These are phyloP conservation scores for Gillenia trifoliata DNA, from an alignment of 306 rosid species.

Conservation along the genomic window DNA sequence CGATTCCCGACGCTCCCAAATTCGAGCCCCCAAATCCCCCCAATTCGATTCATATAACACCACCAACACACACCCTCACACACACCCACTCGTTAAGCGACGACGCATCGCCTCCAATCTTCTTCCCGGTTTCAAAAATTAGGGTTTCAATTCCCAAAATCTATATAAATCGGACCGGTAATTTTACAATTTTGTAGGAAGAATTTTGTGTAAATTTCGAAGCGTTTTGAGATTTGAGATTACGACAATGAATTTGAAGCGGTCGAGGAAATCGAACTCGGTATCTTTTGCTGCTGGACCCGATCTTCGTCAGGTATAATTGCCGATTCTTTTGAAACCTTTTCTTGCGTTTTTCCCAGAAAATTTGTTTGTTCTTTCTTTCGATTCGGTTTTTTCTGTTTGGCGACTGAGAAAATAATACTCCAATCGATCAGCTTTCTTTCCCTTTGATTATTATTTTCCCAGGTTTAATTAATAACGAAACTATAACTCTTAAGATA, in stretches of 20 bases:
- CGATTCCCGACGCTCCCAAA: neutral
- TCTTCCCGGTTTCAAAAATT: neutral
- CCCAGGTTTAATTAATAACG: neutral
- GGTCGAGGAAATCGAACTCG: slow-evolving; percentile 52
- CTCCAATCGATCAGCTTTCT: neutral
- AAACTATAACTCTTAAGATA: neutral
- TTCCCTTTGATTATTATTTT: neutral
- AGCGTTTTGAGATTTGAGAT: neutral
- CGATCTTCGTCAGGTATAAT: slow-evolving; percentile 78
- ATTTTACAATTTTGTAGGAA: neutral
- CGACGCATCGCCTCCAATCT: neutral
- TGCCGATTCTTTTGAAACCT: slow-evolving; percentile 21
- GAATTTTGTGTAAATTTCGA: neutral
- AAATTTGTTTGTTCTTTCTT: neutral
- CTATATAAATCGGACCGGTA: neutral
- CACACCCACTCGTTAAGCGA: neutral
- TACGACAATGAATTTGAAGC: slow-evolving; percentile 62
- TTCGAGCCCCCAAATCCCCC: neutral
- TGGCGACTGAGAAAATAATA: neutral
- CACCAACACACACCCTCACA: neutral
- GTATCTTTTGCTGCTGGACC: slow-evolving; percentile 72
- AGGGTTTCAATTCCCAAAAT: neutral
- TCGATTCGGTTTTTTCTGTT: neutral
- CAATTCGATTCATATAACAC: neutral
- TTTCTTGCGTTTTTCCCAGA: neutral